Evolutionary conservation across 164 flowering plant genomes (phyloP).

Genomic region (Magnolia sinica): DNA sequence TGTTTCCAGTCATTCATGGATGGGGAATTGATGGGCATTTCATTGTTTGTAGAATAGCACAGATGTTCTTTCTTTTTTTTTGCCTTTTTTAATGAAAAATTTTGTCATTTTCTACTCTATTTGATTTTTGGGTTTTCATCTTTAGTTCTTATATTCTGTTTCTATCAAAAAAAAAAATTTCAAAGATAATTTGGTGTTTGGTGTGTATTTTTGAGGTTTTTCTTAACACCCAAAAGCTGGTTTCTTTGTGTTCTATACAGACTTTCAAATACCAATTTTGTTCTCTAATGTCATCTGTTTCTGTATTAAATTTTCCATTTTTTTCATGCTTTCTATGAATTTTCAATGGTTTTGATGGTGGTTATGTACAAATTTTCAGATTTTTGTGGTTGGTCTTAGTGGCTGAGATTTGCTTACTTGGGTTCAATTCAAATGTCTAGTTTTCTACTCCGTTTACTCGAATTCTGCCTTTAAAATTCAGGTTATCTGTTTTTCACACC

Average conservation of each 20-base stretch:
- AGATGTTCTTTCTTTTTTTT: slow-evolving; percentile 30
- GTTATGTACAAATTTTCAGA: background rate
- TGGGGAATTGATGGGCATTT: slow-evolving; percentile 75
- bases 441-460: background rate
- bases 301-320: background rate
- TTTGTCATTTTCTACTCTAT: background rate
- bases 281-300: background rate
- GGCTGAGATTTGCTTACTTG: background rate
- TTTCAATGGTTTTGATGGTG: too few relatives aligned
- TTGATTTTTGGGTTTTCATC: background rate
- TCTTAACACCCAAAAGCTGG: background rate
- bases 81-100: background rate
- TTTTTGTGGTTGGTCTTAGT: background rate
- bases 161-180: too few relatives aligned
- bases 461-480: background rate
- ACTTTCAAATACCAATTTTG: background rate
- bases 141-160: too few relatives aligned
- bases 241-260: background rate
- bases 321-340: too few relatives aligned
- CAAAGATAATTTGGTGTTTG: background rate
- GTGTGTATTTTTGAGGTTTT: background rate
- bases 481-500: background rate
- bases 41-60: slow-evolving; percentile 62
- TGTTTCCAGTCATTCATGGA: slow-evolving; percentile 38
- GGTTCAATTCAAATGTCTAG: background rate